Evolutionary conservation across 164 flowering plant genomes (phyloP), one percentile per base, ranked within the genome.

Genomic region (Nymphaea colorata): DNA sequence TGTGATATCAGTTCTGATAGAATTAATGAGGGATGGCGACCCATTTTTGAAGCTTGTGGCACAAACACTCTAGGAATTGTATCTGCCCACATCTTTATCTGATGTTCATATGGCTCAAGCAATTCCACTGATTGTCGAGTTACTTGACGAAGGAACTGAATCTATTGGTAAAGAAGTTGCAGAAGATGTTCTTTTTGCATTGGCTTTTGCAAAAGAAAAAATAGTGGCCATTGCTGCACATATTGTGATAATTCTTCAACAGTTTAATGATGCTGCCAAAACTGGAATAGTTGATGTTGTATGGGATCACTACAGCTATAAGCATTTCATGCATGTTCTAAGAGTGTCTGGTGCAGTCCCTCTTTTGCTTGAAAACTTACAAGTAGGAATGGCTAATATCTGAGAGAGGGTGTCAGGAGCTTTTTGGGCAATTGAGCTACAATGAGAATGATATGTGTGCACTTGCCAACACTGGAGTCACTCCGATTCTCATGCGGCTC

Each of bases 251-350:
- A 82, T 84, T 74, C 83, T 86, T 51, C 74, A 67, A 65, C 82
- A 76, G 61, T 69, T 70, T 44, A 69, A 81, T 61, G 71, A 73
- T 44, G 80, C 70, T 45, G 76, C 84, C 4, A 82, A 76, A 67
- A 79, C 74, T 57, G 80, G 85, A 67, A 86, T 87, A 17, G 79
- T 81, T 25, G 80, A 82, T 75, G 85, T 82, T 69, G 51, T 86
- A 44, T 84, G 87, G 87, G 79, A 80, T 73, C 76, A 84, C n/a
- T 76, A 79, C 4, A 73, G 77, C 66, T 82, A 86, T 64, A 71
- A 84, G 72, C 80, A 84, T 66, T 74, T 80, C 5, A 62, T 70
- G 41, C 64, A 79, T 53, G 69, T 78, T 59, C 62, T 81, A 11
- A 64, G 73, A 16, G 77, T 66, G 44, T 79, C 86, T 2, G 86